Base-by-base conservation (phyloP, 495 filamentous ascomycete genomes). In the Lasiosphaeriaceae sp. region DNA sequence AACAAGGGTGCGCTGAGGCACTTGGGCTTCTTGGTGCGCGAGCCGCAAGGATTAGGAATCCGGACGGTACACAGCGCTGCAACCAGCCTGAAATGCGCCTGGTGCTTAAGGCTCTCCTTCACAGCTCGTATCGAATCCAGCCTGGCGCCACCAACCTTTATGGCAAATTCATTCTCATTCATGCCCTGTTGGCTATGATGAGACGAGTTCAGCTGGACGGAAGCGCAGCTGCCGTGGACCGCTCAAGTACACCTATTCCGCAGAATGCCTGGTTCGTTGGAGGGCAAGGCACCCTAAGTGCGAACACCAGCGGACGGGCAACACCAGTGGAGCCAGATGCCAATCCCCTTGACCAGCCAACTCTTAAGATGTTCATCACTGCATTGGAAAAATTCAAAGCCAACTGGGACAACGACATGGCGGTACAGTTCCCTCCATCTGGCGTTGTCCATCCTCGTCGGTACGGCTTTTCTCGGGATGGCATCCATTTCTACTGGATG, bases 141-240 rank as follows among this genome's bases (percentile, higher is more conserved):
- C 76, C 77, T 1, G 75, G 78, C 11, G 74, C 76, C 11, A 88
- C 86, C 2, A 89, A 88, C 52, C 68, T 83, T 0, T 85, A 82
- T 58, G 82, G 81, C 8, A 89, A 89, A 56, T 88, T 88, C 56
- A 81, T 89, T 31, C 61, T 88, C n/a, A 77, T 89, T 11, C 84
- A 89, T 54, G 82, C 82, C 7, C 65, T 86, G 17, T 77, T 84
- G 50, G 74, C 79, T 21, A 74, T 84, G 51, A 74, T 86, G 46
- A 75, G 76, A 47, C 66, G 62, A 49, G 68, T 62, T 26, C 67
- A 74, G 61, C 53, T 71, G 21, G 59, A 66, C 35, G 68, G 72
- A 21, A 64, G 61, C 11, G 49, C 26, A 31, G 26, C 72, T 39
- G 58, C 71, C 21, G 53, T 67, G 17, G 66, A 64, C 59, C 69